Evolutionary conservation across 2,329 filamentous ascomycete genomes (phyloP).

Genomic region (Zasmidium angulare): DNA sequence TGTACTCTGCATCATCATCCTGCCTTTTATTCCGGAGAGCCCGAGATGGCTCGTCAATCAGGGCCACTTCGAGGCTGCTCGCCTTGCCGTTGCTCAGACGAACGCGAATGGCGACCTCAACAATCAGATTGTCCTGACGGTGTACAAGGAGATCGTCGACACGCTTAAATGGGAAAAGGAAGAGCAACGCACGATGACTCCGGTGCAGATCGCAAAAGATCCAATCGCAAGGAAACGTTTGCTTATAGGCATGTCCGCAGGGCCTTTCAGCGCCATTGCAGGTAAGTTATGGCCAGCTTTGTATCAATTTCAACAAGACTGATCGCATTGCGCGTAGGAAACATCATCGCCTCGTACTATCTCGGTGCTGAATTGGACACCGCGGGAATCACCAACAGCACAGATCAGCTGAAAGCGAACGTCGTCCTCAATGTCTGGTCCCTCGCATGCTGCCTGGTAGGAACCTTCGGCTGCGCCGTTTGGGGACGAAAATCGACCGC

Average conservation of each 20-base stretch:
- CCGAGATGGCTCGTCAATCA: constrained; percentile 50
- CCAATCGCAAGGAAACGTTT: constrained; percentile 40
- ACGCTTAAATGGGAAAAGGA: constrained; percentile 49
- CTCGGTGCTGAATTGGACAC: constrained; percentile 42
- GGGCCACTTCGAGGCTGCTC: constrained; percentile 44
- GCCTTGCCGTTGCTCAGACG: constrained; percentile 43
- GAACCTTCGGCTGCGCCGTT: constrained; percentile 19
- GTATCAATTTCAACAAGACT: too few species aligned
- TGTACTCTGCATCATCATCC: constrained; percentile 42
- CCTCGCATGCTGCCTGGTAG: constrained; percentile 28
- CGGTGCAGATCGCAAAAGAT: constrained; percentile 40
- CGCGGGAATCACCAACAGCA: constrained; percentile 38
- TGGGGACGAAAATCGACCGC: constrained; percentile 32
- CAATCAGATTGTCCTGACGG: constrained; percentile 40
- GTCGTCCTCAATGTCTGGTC: constrained; percentile 39
- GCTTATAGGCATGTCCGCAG: constrained; percentile 36
- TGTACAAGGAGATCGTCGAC: constrained; percentile 50
- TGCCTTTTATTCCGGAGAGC: constrained; percentile 50
- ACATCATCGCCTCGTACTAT: constrained; percentile 43
- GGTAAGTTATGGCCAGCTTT: constrained; percentile 7
- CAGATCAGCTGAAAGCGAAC: constrained; percentile 41
- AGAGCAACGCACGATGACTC: constrained; percentile 36
- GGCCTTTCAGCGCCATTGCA: constrained; percentile 26
- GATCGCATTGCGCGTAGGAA: constrained; percentile 11
- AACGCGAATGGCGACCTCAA: constrained; percentile 46